Conservation (phyloP, 1,139 yeast genomes). For the Taphrina deformans region DNA sequence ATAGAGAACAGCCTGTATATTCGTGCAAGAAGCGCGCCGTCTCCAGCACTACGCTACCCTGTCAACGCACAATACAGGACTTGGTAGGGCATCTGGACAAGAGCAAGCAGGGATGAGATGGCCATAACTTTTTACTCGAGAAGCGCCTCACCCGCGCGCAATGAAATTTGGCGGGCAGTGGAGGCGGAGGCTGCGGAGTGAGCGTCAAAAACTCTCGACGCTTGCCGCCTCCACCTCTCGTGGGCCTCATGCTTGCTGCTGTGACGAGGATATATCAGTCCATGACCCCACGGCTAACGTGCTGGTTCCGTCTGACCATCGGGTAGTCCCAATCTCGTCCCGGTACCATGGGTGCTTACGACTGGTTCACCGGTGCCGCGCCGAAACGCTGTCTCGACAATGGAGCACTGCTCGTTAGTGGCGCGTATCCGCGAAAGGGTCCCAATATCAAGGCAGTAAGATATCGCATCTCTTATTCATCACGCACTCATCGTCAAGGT, state of each 20-base stretch:
- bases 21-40: too few species aligned
- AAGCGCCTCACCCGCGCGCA: background rate
- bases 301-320: too few species aligned
- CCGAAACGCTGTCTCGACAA: conserved; percentile 12
- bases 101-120: too few species aligned
- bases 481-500: background rate
- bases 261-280: too few species aligned
- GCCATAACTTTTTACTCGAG: background rate
- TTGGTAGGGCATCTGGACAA: too few species aligned
- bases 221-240: too few species aligned
- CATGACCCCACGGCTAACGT: too few species aligned
- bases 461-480: background rate
- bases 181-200: background rate
- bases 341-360: conserved; percentile 26
- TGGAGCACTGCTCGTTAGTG: conserved; percentile 28
- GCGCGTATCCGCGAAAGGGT: conserved; percentile 26
- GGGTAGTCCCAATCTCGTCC: too few species aligned
- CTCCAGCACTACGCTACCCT: too few species aligned
- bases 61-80: too few species aligned
- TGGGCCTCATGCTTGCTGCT: too few species aligned
- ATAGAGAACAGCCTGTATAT: too few species aligned
- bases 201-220: background rate
- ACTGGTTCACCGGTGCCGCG: conserved; percentile 22
- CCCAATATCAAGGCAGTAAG: conserved; percentile 8
- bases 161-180: background rate